phyloP scores from a whole-genome alignment of 2,329 filamentous ascomycete species.

The Claviceps purpurea region DNA sequence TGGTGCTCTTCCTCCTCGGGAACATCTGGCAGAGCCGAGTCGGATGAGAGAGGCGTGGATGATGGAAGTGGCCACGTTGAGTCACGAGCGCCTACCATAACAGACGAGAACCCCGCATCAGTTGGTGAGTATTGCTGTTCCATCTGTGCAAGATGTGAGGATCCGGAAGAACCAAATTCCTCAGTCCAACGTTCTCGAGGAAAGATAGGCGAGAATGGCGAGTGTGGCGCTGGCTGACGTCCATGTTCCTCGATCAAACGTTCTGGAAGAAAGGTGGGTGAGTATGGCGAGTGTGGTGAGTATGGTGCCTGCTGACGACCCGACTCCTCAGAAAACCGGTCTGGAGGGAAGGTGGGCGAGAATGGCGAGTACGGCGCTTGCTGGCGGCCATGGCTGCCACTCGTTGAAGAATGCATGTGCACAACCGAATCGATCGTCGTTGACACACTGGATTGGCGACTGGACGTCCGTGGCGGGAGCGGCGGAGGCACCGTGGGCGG shows the following conservation, averaged over 20 bases:
- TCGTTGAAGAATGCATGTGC: constrained; percentile 31
- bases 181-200: constrained; percentile 7
- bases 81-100: constrained; percentile 28
- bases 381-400: constrained; percentile 26
- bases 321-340: constrained; percentile 3
- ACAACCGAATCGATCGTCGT: constrained; percentile 22
- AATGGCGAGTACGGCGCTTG: constrained; percentile 21
- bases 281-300: constrained; percentile 21
- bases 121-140: background rate
- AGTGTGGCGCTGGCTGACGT: constrained; percentile 4
- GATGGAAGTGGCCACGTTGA: constrained; percentile 27
- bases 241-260: background rate
- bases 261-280: constrained; percentile 13
- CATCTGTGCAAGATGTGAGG: background rate
- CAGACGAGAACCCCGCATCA: constrained; percentile 20
- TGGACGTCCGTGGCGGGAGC: constrained; percentile 41
- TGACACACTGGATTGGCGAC: constrained; percentile 30
- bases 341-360: constrained; percentile 13
- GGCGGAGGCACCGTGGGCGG: constrained; percentile 23
- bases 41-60: constrained; percentile 18
- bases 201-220: constrained; percentile 23
- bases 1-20: constrained; percentile 48
- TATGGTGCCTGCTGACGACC: background rate
- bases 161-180: background rate
- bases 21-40: constrained; percentile 40